Evolutionary conservation across 1,139 yeast species (phyloP).

Genomic region (Pichia sp.): DNA sequence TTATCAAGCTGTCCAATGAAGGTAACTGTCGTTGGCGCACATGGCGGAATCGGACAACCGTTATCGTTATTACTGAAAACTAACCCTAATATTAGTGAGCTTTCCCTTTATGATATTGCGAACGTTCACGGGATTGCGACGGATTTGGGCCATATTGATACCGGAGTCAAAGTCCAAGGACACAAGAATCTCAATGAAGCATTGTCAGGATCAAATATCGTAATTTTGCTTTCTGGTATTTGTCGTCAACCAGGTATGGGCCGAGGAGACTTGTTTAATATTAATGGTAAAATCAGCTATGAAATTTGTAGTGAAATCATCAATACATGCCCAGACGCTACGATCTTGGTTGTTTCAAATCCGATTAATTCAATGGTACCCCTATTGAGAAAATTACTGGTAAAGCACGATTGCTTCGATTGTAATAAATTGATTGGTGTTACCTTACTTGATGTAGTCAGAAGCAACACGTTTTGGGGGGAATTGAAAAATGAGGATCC

Average conservation of each 20-base stretch:
- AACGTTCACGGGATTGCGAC: slow-evolving; percentile 92
- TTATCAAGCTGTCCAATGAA: slow-evolving; percentile 24
- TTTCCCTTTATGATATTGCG: slow-evolving; percentile 81
- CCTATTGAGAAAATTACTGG: slow-evolving; percentile 78
- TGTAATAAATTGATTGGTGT: slow-evolving; percentile 85
- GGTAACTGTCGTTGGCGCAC: slow-evolving; percentile 72
- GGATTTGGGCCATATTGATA: slow-evolving; percentile 84
- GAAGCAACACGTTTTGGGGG: slow-evolving; percentile 78
- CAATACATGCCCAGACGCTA: slow-evolving; percentile 63
- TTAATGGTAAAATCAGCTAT: slow-evolving; percentile 85
- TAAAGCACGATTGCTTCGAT: slow-evolving; percentile 65
- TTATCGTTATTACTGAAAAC: slow-evolving; percentile 75
- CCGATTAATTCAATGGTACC: slow-evolving; percentile 97
- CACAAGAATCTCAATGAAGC: slow-evolving; percentile 45
- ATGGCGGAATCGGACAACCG: slow-evolving; percentile 93
- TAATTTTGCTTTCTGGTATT: slow-evolving; percentile 92
- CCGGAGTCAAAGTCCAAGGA: slow-evolving; percentile 55
- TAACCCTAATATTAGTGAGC: slow-evolving; percentile 47
- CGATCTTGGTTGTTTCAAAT: slow-evolving; percentile 76
- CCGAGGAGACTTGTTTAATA: slow-evolving; percentile 88
- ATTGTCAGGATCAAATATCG: slow-evolving; percentile 62
- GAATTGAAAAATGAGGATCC: slow-evolving; percentile 27
- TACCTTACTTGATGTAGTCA: slow-evolving; percentile 82
- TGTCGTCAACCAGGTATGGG: slow-evolving; percentile 99
- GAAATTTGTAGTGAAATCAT: slow-evolving; percentile 80